Evolutionary conservation across 805 yeast genomes (phyloP).

Genomic region (Lipomyces yamadae): DNA sequence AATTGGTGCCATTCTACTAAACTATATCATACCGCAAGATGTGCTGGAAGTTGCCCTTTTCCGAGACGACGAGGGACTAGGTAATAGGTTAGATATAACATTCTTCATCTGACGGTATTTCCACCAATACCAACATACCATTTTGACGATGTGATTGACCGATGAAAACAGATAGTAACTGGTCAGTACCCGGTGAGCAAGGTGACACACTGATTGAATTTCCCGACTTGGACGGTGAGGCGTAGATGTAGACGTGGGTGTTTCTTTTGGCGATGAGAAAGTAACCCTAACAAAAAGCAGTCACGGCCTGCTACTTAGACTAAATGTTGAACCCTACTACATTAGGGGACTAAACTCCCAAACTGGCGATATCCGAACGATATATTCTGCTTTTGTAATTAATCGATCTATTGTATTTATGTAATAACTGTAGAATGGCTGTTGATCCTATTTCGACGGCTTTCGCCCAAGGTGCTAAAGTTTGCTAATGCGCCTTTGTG

Average conservation of each 20-base stretch:
- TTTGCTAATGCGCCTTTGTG: too few relatives aligned
- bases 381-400: too few relatives aligned
- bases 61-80: constrained; percentile 96
- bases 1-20: not conserved
- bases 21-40: constrained; percentile 88
- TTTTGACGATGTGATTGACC: constrained; percentile 12
- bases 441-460: too few relatives aligned
- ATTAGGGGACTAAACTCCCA: too few relatives aligned
- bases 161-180: not conserved
- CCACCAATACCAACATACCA: constrained; percentile 8
- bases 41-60: constrained; percentile 99
- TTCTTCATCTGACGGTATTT: not conserved
- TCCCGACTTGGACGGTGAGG: not conserved
- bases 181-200: not conserved
- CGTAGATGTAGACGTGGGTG: not conserved
- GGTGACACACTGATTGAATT: not conserved
- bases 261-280: not conserved
- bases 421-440: too few relatives aligned
- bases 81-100: not conserved
- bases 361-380: too few relatives aligned
- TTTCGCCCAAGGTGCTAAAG: too few relatives aligned
- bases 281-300: not conserved
- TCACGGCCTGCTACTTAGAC: not conserved
- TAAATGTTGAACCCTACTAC: not conserved
- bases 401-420: too few relatives aligned